Evolutionary conservation across 768 basidiomycete genomes (phyloP), one percentile per base, ranked within the genome.

Genomic region (Lentinula lateritia): DNA sequence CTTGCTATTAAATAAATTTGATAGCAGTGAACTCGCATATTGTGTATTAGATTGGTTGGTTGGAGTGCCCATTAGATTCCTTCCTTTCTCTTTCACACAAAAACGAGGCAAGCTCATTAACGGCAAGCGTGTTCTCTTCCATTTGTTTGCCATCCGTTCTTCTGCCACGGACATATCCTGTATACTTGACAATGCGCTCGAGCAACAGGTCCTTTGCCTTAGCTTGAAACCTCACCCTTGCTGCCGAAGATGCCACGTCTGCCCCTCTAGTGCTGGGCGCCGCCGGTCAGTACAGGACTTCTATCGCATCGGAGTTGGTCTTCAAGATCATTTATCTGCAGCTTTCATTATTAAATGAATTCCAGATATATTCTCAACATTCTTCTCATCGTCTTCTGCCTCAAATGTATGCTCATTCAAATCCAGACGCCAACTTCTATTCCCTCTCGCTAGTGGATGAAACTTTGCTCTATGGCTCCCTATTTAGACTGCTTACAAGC

Each of bases 391-490:
- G 28, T 32, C 35, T 32, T 35, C 36, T 43, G 23, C 16, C 16
- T 12, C 52, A 83, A 80, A 83, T 82, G 1, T 80, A 70, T 50
- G 74, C 75, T 34, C 80, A 81, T 13, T 83, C 28, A 28, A 28
- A 71, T 67, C 81, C 80, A 13, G 81, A 78, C 72, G 74, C 81
- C 69, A 75, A 80, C 46, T 82, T 74, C 65, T 78, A 80, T 0
- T 52, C 67, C 16, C 62, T 83, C 15, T 69, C 72, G 32, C 73
- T 84, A 53, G 52, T 69, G 6, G 62, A 77, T 45, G 72, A 74
- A 34, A 72, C 73, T 6, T 64, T 62, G 16, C 75, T 72, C 45
- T 72, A 72, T 13, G 66, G 65, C 20, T 67, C 71, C 8, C 69
- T 77, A n/a, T n/a, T n/a, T n/a, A 10, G 74, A 69, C 54, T 76